phyloP scores from a whole-genome alignment of 371 early-diverging fungal genomes.

The Paramicrosporidium saccamoebae region DNA sequence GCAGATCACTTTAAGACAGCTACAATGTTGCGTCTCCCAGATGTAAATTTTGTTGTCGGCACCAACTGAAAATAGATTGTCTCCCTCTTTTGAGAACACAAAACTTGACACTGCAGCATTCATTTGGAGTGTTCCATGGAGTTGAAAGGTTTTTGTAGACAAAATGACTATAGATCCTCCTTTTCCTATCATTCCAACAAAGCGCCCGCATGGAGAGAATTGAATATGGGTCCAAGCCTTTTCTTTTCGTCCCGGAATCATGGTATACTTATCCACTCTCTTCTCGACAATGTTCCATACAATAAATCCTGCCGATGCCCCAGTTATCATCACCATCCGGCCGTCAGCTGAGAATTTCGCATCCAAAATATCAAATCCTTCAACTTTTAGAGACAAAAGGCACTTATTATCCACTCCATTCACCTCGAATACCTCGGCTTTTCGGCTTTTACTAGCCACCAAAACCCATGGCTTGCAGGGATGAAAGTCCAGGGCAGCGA shows the following conservation, averaged over 20 bases:
- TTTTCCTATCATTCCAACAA: constrained; percentile 30
- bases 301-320: constrained; percentile 36
- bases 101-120: constrained; percentile 29
- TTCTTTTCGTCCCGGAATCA: constrained; percentile 31
- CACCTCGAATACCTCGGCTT: too few relatives aligned
- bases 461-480: too few relatives aligned
- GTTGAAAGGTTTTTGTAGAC: constrained; percentile 32
- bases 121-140: constrained; percentile 47
- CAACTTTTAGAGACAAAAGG: constrained; percentile 29
- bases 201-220: constrained; percentile 16
- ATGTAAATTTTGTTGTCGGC: constrained; percentile 24
- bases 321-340: constrained; percentile 25
- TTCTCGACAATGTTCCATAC: constrained; percentile 49
- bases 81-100: constrained; percentile 10
- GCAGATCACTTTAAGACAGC: constrained; percentile 27
- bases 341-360: constrained; percentile 44
- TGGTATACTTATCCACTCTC: constrained; percentile 17
- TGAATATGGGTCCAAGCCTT: constrained; percentile 22
- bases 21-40: constrained; percentile 22
- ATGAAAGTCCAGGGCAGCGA: too few relatives aligned
- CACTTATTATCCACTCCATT: too few relatives aligned
- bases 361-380: constrained; percentile 33
- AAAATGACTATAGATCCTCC: constrained; percentile 47
- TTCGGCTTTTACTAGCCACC: too few relatives aligned
- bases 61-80: constrained; percentile 24